These are phyloP conservation scores for Cercis canadensis DNA, from an alignment of 306 rosid genomes.

Conservation along the genomic window DNA sequence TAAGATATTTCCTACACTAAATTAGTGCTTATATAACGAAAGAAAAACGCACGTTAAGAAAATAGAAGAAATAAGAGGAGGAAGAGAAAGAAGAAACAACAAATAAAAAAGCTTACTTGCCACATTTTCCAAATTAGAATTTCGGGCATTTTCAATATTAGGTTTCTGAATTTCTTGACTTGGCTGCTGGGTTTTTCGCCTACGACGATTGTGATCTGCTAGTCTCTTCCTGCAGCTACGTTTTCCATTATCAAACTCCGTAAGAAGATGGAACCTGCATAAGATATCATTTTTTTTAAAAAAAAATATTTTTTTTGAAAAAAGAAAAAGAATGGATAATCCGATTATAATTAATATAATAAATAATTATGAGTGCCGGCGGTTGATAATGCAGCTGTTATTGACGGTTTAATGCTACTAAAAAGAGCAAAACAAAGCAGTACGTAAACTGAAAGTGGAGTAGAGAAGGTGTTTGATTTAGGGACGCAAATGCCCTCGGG, in stretches of 20 bases:
- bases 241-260: constrained; percentile 94
- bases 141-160: constrained; percentile 32
- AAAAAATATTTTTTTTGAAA: too few species aligned
- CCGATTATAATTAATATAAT: neutral
- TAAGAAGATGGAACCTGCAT: constrained; percentile 86
- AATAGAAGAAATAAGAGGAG: neutral
- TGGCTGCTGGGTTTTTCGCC: constrained; percentile 87
- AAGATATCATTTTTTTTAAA: neutral
- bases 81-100: neutral
- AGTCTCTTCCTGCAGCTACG: constrained; percentile 97
- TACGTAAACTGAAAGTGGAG: constrained; percentile 59
- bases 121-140: constrained; percentile 49
- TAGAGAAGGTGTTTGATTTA: constrained; percentile 32
- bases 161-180: constrained; percentile 56
- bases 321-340: too few species aligned
- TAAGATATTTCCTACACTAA: too few species aligned
- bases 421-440: constrained; percentile 49
- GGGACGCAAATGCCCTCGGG: constrained; percentile 93
- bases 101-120: constrained; percentile 45
- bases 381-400: too few species aligned
- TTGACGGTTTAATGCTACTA: constrained; percentile 36
- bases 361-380: neutral
- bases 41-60: neutral
- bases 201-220: constrained; percentile 96
- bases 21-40: too few species aligned